Evolutionary conservation across 1,139 yeast species (phyloP), one percentile per base, ranked within the genome.

Genomic region (Debaryomycetaceae sp.): DNA sequence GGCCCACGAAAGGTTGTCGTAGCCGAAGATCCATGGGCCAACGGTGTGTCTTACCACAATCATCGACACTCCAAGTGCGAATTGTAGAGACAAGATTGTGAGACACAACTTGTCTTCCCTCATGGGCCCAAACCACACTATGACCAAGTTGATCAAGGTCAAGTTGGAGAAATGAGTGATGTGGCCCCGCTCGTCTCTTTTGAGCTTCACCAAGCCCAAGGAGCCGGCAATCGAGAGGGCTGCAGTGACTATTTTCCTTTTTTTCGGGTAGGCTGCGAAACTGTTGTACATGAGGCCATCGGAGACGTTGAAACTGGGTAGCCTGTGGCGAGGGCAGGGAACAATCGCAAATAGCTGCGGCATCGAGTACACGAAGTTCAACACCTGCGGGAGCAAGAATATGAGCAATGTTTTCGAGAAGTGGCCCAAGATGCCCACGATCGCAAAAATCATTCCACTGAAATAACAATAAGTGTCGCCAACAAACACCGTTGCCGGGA

Each of bases 391-490:
- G 34, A 88, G 69, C 61, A 93, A 85, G 61, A 93, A 85, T 35
- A 91, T 67, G 63, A 93, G 70, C 54, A 93, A 72, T 0, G 99
- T 93, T 66, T 93, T 93, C 40, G 97, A 88, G 62, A 91, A 95
- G 68, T 93, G 99, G 1, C 98, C 98, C 48, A 89, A 76, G 38
- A 93, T 95, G 3, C 98, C 98, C 24, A 89, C 96, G 35, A 91
- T 95, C 0, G 98, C 99, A 66, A 93, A 91, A 1, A 93, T 96
- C 99, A 93, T 93, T 4, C 99, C 99, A 31, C 97, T 89, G 64
- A 93, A 90, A 66, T 95, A 93, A 66, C 99, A 93, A 69, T 87
- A 95, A 0, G 99, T 93, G 60, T 93, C 99, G 23, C 99, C 99
- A 4, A 95, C 99, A 69, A 93, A 93, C 1, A 89, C 98, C 46